Percentiles rank a stretch among this genome's conserved stretches.
phyloP scores from a whole-genome alignment of 1,139 yeast species.

The Debaryomyces robertsiae region DNA sequence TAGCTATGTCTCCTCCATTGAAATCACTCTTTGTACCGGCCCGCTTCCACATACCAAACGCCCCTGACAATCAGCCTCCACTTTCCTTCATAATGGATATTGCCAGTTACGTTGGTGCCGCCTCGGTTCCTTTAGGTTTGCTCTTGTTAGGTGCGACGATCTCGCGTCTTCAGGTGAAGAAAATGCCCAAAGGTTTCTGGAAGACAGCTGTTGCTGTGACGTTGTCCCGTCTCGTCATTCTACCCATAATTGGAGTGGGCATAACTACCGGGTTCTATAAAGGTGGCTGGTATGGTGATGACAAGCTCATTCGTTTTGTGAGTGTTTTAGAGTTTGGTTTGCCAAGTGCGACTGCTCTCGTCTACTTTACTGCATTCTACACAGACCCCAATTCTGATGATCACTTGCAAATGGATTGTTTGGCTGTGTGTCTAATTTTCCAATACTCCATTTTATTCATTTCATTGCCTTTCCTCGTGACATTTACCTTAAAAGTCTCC shows the following conservation, averaged over 20 bases:
- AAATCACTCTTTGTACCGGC: slow-evolving; percentile 70
- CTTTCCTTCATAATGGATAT: slow-evolving; percentile 82
- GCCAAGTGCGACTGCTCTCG: slow-evolving; percentile 84
- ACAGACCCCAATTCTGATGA: slow-evolving; percentile 63
- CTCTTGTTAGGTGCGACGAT: slow-evolving; percentile 83
- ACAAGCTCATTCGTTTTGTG: slow-evolving; percentile 58
- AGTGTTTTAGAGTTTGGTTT: slow-evolving; percentile 75
- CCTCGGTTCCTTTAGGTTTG: slow-evolving; percentile 87
- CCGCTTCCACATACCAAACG: slow-evolving; percentile 46
- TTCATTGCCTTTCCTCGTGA: slow-evolving; percentile 67
- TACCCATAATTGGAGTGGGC: slow-evolving; percentile 52
- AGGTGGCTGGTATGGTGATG: slow-evolving; percentile 55
- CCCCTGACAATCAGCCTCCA: slow-evolving; percentile 86
- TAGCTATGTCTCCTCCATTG: slow-evolving; percentile 86
- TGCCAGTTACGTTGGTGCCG: slow-evolving; percentile 76
- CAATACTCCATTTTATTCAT: slow-evolving; percentile 66
- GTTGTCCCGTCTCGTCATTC: slow-evolving; percentile 32
- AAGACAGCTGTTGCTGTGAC: slow-evolving; percentile 50
- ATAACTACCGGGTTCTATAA: slow-evolving; percentile 44
- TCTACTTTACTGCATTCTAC: slow-evolving; percentile 82
- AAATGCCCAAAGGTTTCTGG: slow-evolving; percentile 74
- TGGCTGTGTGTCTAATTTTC: slow-evolving; percentile 69
- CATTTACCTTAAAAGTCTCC: slow-evolving; percentile 53
- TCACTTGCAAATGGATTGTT: slow-evolving; percentile 78
- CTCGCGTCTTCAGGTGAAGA: slow-evolving; percentile 63